phyloP scores from a whole-genome alignment of 352 stramenopile genomes.

The Pilasporangium apinafurcum region DNA sequence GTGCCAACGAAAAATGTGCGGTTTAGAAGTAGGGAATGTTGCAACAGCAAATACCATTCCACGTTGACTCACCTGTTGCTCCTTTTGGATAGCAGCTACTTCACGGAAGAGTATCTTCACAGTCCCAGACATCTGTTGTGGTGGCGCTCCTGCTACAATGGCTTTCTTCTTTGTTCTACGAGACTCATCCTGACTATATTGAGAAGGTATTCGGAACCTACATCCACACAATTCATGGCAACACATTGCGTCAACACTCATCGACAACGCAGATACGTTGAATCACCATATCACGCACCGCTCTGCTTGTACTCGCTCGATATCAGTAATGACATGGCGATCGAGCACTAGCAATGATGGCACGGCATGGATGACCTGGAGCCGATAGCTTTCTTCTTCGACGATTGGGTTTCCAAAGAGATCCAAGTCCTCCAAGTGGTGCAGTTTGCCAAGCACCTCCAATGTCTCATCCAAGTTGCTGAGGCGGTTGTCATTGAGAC shows the following conservation, averaged over 20 bases:
- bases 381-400: slow-evolving; percentile 81
- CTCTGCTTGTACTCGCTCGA: slow-evolving; percentile 44
- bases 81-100: slow-evolving; percentile 36
- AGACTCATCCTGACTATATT: no score
- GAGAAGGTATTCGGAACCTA: slow-evolving; percentile 5
- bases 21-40: no score
- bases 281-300: slow-evolving; percentile 4
- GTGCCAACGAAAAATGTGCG: not conserved
- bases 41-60: not conserved
- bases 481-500: slow-evolving; percentile 77
- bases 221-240: not conserved
- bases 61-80: slow-evolving; percentile 20
- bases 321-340: slow-evolving; percentile 68
- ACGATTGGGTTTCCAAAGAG: slow-evolving; percentile 77
- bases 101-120: slow-evolving; percentile 72
- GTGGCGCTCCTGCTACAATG: slow-evolving; percentile 18
- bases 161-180: slow-evolving; percentile 9
- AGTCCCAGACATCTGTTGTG: slow-evolving; percentile 51
- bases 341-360: slow-evolving; percentile 76
- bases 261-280: not conserved
- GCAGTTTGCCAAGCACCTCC: slow-evolving; percentile 37
- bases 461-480: slow-evolving; percentile 59
- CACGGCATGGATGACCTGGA: slow-evolving; percentile 71
- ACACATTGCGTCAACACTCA: not conserved
- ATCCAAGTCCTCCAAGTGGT: slow-evolving; percentile 70